These are phyloP conservation scores for Dactylellina sp. DNA, from an alignment of 2,329 filamentous ascomycete species.

Conservation along the genomic window DNA sequence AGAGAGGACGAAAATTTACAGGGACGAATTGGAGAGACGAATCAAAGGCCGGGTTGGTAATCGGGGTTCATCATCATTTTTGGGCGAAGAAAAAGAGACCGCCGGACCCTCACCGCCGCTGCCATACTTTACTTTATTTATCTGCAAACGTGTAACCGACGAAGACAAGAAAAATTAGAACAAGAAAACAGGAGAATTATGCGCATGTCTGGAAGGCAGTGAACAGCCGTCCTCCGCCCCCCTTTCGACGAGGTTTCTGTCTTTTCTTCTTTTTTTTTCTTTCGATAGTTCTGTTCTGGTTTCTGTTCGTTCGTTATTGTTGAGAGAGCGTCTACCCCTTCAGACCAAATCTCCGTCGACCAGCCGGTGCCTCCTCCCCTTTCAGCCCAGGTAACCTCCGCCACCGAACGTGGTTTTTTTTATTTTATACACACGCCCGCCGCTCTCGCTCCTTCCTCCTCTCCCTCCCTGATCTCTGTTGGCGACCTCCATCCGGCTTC, in stretches of 20 bases:
- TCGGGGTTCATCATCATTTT: constrained; percentile 10
- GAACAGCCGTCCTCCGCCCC: not conserved
- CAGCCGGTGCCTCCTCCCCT: constrained; percentile 57
- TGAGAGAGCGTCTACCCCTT: constrained; percentile 11
- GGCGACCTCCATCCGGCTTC: not conserved
- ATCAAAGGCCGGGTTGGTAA: constrained; percentile 2
- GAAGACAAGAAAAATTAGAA: constrained; percentile 3
- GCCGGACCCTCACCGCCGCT: constrained; percentile 7
- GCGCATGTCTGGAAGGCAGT: constrained; percentile 33
- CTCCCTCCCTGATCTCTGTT: not conserved
- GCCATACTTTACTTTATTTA: constrained; percentile 19
- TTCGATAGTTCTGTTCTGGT: not conserved
- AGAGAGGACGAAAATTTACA: not conserved
- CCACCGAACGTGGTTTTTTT: constrained; percentile 46
- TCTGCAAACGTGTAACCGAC: not conserved
- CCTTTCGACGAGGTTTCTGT: not conserved
- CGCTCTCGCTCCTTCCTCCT: not conserved
- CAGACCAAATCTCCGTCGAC: constrained; percentile 56
- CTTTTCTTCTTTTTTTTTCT: constrained; percentile 32
- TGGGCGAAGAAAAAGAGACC: not conserved
- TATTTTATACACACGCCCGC: constrained; percentile 1
- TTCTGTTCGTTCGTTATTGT: not conserved
- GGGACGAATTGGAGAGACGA: not conserved
- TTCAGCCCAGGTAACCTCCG: constrained; percentile 54
- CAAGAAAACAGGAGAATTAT: constrained; percentile 17